Conservation (phyloP, 805 yeast genomes). For the Alloascoidea africana region DNA sequence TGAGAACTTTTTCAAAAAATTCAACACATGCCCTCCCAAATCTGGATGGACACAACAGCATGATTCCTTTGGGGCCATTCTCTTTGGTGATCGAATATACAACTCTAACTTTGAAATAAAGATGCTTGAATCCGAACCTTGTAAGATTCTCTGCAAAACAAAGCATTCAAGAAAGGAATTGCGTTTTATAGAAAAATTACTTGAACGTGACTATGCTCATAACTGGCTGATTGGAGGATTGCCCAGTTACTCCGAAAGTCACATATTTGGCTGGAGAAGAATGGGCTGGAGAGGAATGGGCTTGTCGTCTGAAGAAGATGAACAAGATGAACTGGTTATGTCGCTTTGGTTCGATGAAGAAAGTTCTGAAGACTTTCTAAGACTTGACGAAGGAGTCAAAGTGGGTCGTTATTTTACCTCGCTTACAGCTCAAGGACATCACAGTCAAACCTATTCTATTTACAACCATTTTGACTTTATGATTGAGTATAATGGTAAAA, state of each 20-base stretch:
- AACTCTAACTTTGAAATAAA: conserved; percentile 76
- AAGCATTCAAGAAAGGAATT: conserved; percentile 50
- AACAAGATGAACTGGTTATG: too few relatives aligned
- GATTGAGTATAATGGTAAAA: conserved; percentile 72
- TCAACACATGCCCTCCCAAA: too few relatives aligned
- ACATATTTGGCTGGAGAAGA: too few relatives aligned
- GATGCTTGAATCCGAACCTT: conserved; percentile 59
- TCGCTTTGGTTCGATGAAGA: too few relatives aligned
- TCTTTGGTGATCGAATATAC: conserved; percentile 92
- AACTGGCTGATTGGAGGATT: conserved; percentile 93
- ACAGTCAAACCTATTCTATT: conserved; percentile 46
- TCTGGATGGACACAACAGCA: too few relatives aligned
- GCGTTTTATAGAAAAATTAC: conserved; percentile 60
- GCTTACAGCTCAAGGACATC: too few relatives aligned
- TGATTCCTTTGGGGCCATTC: conserved; percentile 82
- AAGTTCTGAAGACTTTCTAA: too few relatives aligned
- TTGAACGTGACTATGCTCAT: conserved; percentile 70
- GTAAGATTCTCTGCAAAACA: conserved; percentile 50
- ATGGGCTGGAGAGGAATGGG: too few relatives aligned
- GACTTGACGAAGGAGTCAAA: too few relatives aligned
- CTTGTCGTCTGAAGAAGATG: too few relatives aligned
- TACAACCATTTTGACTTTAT: conserved; percentile 69
- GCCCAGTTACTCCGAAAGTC: conserved; percentile 90
- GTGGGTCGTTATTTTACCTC: too few relatives aligned
- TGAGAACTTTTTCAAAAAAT: too few relatives aligned